phyloP scores from a whole-genome alignment of 371 early-diverging fungal species.

The Apophysomyces variabilis region DNA sequence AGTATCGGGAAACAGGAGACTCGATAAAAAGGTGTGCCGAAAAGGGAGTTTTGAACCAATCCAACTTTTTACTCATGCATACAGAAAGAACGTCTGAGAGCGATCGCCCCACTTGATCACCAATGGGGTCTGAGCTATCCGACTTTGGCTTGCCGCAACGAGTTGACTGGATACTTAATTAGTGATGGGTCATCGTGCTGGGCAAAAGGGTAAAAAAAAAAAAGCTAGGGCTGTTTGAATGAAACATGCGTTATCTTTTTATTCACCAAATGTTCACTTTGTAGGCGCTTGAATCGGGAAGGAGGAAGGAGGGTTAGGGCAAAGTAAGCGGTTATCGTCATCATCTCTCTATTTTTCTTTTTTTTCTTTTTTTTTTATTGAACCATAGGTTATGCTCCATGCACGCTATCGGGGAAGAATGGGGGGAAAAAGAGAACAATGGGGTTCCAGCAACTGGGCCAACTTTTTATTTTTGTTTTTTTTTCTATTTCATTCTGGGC shows the following conservation, averaged over 20 bases:
- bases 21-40: background rate
- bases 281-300: slow-evolving; percentile 7
- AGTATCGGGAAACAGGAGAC: slow-evolving; percentile 1
- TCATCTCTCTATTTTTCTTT: background rate
- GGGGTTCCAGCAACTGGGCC: slow-evolving; percentile 14
- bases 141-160: slow-evolving; percentile 12
- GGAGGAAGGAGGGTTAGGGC: too few species aligned
- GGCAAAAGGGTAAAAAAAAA: slow-evolving; percentile 2
- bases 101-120: slow-evolving; percentile 12
- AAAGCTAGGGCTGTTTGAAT: background rate
- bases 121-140: slow-evolving; percentile 12
- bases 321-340: background rate
- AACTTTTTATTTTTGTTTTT: slow-evolving; percentile 4
- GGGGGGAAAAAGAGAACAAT: background rate
- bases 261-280: background rate
- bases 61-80: slow-evolving; percentile 6
- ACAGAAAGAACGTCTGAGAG: background rate
- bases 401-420: background rate
- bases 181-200: slow-evolving; percentile 11
- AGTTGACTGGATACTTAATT: slow-evolving; percentile 10
- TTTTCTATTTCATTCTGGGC: slow-evolving; percentile 8
- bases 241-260: slow-evolving; percentile 6
- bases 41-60: slow-evolving; percentile 9
- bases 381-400: background rate
- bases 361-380: background rate